A percentile compares a stretch with the other conserved stretches of the same genome.
phyloP scores from a whole-genome alignment of 192 early-diverging fungal species.

The Mortierella claussenii region DNA sequence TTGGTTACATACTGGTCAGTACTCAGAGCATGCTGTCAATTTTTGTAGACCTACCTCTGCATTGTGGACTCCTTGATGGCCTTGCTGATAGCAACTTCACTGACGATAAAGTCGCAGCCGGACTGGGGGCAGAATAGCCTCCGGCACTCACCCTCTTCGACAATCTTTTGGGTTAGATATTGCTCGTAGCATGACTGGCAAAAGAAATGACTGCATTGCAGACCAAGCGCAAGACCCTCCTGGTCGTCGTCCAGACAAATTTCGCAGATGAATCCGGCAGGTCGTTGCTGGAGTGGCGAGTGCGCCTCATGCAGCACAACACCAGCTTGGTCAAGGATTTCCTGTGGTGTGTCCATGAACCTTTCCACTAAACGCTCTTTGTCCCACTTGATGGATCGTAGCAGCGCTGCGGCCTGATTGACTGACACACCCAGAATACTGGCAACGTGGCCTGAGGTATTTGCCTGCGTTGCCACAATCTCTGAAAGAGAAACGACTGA shows the following conservation, averaged over 20 bases:
- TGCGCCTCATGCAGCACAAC: conserved; percentile 65
- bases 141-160: conserved; percentile 87
- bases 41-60: conserved; percentile 68
- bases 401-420: conserved; percentile 78
- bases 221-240: conserved; percentile 65
- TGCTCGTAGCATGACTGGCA: conserved; percentile 87
- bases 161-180: conserved; percentile 88
- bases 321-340: conserved; percentile 70
- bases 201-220: conserved; percentile 89
- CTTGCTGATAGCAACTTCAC: conserved; percentile 78
- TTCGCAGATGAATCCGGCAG: conserved; percentile 77
- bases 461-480: conserved; percentile 68
- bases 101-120: conserved; percentile 85
- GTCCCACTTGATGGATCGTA: conserved; percentile 85
- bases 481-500: conserved; percentile 65
- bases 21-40: too few species aligned
- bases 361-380: conserved; percentile 84
- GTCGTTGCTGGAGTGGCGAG: conserved; percentile 49
- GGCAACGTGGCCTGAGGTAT: conserved; percentile 75
- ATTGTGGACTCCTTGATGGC: conserved; percentile 65
- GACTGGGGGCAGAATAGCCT: conserved; percentile 85
- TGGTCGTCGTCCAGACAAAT: conserved; percentile 86
- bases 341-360: conserved; percentile 74
- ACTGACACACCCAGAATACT: conserved; percentile 72
- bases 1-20: too few species aligned